phyloP scores from a whole-genome alignment of 73 alveolate species.

The Paramecium caudatum region DNA sequence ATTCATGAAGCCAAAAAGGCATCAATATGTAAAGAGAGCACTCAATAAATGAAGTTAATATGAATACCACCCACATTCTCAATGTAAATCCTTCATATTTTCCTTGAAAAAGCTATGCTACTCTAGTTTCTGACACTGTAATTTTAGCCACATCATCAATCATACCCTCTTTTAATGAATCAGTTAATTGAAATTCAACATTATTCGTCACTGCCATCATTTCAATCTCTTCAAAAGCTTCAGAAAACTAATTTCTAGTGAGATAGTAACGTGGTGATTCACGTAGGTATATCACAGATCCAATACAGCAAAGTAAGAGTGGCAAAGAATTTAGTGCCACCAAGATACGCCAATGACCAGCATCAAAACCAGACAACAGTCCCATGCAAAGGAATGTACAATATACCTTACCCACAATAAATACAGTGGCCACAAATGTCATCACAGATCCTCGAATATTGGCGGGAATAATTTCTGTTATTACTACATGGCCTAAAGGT shows the following conservation, averaged over 20 bases:
- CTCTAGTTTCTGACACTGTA: not conserved
- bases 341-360: constrained; percentile 55
- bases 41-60: constrained; percentile 50
- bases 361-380: constrained; percentile 24
- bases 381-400: constrained; percentile 38
- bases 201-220: constrained; percentile 4
- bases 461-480: constrained; percentile 60
- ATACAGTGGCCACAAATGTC: constrained; percentile 22
- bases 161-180: not conserved
- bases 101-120: not conserved
- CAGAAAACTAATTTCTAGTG: not conserved
- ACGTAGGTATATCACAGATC: not conserved
- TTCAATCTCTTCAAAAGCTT: constrained; percentile 59
- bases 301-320: not conserved
- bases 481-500: constrained; percentile 56
- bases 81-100: not conserved
- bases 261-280: constrained; percentile 60
- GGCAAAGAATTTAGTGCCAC: constrained; percentile 43
- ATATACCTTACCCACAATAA: constrained; percentile 48
- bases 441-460: constrained; percentile 4
- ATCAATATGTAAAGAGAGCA: constrained; percentile 7
- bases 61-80: constrained; percentile 64
- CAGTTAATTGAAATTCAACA: not conserved
- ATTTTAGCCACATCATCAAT: not conserved
- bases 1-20: constrained; percentile 51